Evolutionary conservation across 1,284 basidiomycete genomes (phyloP), one percentile per base, ranked within the genome.

Genomic region (Boletus mariae): DNA sequence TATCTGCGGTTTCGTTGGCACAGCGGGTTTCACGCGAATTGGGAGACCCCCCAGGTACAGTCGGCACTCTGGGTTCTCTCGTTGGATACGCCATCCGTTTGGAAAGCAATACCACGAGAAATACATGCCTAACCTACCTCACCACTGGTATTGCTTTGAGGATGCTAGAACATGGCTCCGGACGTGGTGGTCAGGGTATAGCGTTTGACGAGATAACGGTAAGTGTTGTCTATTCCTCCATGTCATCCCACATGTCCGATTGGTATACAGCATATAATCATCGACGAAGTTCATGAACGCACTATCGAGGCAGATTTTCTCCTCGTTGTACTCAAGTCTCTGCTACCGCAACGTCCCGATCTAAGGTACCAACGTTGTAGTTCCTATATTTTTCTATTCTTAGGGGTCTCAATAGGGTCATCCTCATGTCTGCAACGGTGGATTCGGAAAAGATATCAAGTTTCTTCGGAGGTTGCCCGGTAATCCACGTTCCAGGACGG

Each of bases 281-380:
- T 90, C 51, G 87, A 90, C 56, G 87, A 96, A 75, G 80, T 92
- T 47, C 93, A 99, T 66, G 97, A 99, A 73, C 86, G 97, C 12
- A 93, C 89, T 4, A 98, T 99, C 61, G 96, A 99, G 68, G 95
- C 93, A 0, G 97, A 99, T 71, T 99, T 99, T 73, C 78, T 99
- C 28, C 78, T 99, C 23, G 94, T 99, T 64, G 93, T 98, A 9
- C 78, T 99, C 53, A 95, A 94, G 72, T 88, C 91, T n/a, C 74
- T 99, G 20, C 71, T 98, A 44, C 73, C 81, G 50, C 83, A 89
- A 58, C 82, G 93, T 23, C 82, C 85, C 44, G 87, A 96, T 62
- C 77, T 99, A 47, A 96, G 92, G 91, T 90, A 53, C 7, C 59
- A 59, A 73, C 61, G 26, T 45, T 32, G 31, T 41, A 5, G 10